Base-by-base conservation (phyloP, 306 rosid genomes). In the Malus orientalis region DNA sequence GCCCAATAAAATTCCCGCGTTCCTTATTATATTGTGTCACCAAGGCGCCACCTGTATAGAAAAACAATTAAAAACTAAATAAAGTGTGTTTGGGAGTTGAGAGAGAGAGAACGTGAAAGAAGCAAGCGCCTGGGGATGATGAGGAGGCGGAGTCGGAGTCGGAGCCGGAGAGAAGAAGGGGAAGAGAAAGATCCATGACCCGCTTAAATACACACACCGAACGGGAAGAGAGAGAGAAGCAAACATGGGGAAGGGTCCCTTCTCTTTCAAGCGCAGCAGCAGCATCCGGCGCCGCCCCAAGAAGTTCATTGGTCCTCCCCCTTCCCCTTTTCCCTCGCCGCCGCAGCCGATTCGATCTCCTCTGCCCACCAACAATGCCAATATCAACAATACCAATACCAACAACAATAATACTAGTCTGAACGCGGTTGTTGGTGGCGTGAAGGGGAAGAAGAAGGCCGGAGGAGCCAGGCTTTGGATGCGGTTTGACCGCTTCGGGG, bases 391-490 rank as follows among this genome's bases (percentile, higher is more conserved):
- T 22, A n/a, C 5, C 18, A 20, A 11, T 38, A 38, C 83, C 2
- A 83, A 49, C 4, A 81, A 53, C 69, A 70, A 63, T 3, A 78
- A 74, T 16, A 73, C 30, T 29, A 53, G 71, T 59, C 45, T 72
- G 74, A n/a, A 3, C 20, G 44, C 30, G 38, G 67, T 32, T 8
- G 79, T 55, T 7, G 61, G 70, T 6, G 71, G 67, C 57, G 81
- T 78, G 0, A 95, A 92, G 87, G 89, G 77, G 65, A 92, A 92
- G 96, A 95, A 95, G 89, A 95, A 95, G 79, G 84, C 92, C 19
- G 92, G 89, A 3, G 91, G 94, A n/a, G 82, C 97, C 40, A 84
- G 89, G 87, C 77, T 95, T 36, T 95, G 99, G 99, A 92, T 95
- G 96, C 85, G 96, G 57, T 84, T 95, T 57, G 91, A 95, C 59